Conservation (phyloP, 1,284 basidiomycete genomes). For the Naganishia albida region DNA sequence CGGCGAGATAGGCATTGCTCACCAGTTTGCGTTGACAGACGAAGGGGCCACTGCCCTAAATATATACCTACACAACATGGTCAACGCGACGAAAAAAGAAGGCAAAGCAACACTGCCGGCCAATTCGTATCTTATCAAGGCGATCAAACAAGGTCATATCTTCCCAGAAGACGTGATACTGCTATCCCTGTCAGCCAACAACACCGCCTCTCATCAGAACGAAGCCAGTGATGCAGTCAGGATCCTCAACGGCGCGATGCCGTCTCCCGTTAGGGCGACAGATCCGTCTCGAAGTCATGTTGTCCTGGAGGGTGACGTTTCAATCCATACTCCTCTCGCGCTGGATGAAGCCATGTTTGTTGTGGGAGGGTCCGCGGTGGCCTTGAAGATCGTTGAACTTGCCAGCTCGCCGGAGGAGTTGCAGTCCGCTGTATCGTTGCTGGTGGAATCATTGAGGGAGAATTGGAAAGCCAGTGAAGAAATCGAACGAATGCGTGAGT, state of each 20-base stretch:
- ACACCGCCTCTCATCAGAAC: constrained; percentile 32
- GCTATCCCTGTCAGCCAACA: constrained; percentile 46
- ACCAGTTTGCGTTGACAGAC: constrained; percentile 36
- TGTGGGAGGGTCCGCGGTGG: constrained; percentile 76
- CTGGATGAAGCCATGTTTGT: constrained; percentile 79
- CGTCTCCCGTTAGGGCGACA: constrained; percentile 41
- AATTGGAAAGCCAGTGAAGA: constrained; percentile 92
- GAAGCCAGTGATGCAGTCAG: not conserved
- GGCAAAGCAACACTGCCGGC: constrained; percentile 41
- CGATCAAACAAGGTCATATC: constrained; percentile 48
- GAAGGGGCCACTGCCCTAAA: constrained; percentile 53
- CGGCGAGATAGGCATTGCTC: not conserved
- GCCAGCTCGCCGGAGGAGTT: constrained; percentile 73
- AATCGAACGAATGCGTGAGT: constrained; percentile 77
- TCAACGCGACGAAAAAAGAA: constrained; percentile 37
- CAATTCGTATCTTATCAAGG: constrained; percentile 49
- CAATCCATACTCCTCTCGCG: constrained; percentile 63
- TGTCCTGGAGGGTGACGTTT: constrained; percentile 62
- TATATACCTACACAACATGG: constrained; percentile 48
- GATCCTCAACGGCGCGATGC: constrained; percentile 44
- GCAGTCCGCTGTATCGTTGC: constrained; percentile 67
- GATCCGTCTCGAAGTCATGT: constrained; percentile 44
- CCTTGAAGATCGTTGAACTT: constrained; percentile 75
- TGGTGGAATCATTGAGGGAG: constrained; percentile 73
- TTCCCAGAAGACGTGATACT: constrained; percentile 50